Evolutionary conservation across 2,329 filamentous ascomycete species (phyloP).

Genomic region (Aureobasidium sp.): DNA sequence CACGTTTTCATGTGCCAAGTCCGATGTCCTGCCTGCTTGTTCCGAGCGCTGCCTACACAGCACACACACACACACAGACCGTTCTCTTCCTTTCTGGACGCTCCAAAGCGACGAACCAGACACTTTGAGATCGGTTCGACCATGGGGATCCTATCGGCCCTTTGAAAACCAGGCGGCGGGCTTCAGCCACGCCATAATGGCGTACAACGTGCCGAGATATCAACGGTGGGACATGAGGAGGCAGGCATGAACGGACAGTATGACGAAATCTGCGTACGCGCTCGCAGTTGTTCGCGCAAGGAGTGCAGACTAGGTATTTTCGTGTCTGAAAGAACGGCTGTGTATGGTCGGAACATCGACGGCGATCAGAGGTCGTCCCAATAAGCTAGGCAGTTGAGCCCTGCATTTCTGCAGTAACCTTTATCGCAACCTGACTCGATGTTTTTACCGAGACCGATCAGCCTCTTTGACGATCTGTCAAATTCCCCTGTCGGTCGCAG

Average conservation of each 20-base stretch:
- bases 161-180: neutral
- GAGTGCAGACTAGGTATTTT: neutral
- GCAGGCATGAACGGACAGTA: neutral
- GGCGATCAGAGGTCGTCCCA: constrained; percentile 2
- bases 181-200: neutral
- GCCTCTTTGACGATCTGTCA: neutral
- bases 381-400: neutral
- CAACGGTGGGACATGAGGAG: neutral
- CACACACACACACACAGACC: neutral
- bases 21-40: neutral
- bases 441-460: neutral
- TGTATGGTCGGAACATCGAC: neutral
- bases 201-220: constrained; percentile 1
- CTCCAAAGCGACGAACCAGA: neutral
- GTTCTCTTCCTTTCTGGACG: neutral
- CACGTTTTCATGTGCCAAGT: neutral
- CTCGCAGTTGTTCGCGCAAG: neutral
- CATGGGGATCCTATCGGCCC: constrained; percentile 4
- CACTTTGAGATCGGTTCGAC: neutral
- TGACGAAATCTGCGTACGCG: neutral
- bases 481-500: neutral
- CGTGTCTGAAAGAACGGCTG: neutral
- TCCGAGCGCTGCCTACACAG: neutral
- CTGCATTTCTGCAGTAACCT: constrained; percentile 4
- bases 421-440: neutral